A percentile compares a stretch with the other conserved stretches of the same genome.
Conservation (phyloP, 2,329 filamentous ascomycete genomes). For the Colletotrichum sansevieriae region DNA sequence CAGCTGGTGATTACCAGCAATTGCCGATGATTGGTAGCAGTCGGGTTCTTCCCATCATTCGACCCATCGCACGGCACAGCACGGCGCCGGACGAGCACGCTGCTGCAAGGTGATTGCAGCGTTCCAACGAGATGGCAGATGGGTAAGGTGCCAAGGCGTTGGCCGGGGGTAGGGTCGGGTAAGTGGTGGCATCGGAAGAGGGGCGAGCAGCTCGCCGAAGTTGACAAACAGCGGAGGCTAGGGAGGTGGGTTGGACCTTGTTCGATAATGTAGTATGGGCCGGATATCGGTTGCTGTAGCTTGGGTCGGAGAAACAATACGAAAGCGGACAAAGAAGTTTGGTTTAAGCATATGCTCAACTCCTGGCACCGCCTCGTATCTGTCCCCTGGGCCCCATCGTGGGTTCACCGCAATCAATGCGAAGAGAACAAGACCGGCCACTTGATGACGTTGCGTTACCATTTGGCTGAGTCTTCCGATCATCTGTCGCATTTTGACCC, state of each 20-base stretch:
- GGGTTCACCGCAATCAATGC: slow-evolving; percentile 30
- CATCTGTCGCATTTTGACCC: slow-evolving; percentile 25
- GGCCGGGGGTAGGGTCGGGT: slow-evolving; percentile 27
- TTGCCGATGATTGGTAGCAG: slow-evolving; percentile 20
- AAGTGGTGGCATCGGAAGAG: slow-evolving; percentile 37
- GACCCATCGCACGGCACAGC: slow-evolving; percentile 20
- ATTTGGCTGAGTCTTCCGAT: slow-evolving; percentile 26
- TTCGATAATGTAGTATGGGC: slow-evolving; percentile 8
- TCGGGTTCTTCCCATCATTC: slow-evolving; percentile 17
- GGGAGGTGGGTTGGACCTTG: slow-evolving; percentile 16
- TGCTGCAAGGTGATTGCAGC: slow-evolving; percentile 32
- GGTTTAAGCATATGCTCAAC: slow-evolving; percentile 37
- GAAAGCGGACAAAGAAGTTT: slow-evolving; percentile 24
- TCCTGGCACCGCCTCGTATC: slow-evolving; percentile 19
- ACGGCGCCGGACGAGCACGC: slow-evolving; percentile 27
- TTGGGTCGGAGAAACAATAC: slow-evolving; percentile 29
- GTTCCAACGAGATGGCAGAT: slow-evolving; percentile 39
- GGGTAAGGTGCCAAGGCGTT: slow-evolving; percentile 27
- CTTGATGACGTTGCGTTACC: slow-evolving; percentile 40
- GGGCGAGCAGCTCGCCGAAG: slow-evolving; percentile 55
- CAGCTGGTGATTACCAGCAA: slow-evolving; percentile 23
- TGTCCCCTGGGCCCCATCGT: slow-evolving; percentile 9
- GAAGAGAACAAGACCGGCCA: slow-evolving; percentile 21
- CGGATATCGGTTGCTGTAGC: slow-evolving; percentile 20
- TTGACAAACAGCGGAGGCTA: slow-evolving; percentile 44